These are phyloP conservation scores for Pythium sukuiense DNA, from an alignment of 352 stramenopile species.

Conservation along the genomic window DNA sequence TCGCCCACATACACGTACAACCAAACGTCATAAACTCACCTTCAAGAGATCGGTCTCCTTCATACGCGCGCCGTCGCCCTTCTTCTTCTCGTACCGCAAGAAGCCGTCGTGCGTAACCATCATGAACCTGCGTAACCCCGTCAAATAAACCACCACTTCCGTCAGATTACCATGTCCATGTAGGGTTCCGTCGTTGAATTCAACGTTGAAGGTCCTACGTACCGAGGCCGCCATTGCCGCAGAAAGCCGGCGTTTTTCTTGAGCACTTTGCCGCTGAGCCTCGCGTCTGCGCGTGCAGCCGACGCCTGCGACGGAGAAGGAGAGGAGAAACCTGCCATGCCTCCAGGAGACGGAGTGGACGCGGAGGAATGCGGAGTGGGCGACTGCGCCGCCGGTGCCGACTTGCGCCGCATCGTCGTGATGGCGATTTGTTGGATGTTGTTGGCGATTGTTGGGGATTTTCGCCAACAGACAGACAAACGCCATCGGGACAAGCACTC, in stretches of 20 bases:
- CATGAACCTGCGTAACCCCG: conserved; percentile 19
- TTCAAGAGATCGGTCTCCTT: conserved; percentile 78
- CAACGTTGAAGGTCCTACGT: conserved; percentile 5
- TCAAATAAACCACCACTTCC: conserved; percentile 1
- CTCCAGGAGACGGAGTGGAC: background rate
- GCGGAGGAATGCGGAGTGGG: conserved; percentile 18
- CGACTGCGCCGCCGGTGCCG: conserved; percentile 8
- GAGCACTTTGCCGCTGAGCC: conserved; percentile 42
- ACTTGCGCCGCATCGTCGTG: conserved; percentile 4
- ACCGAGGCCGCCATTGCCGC: conserved; percentile 63
- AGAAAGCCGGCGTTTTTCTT: conserved; percentile 72
- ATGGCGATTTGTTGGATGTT: too few relatives aligned
- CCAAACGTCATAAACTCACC: conserved; percentile 25
- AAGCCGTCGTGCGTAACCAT: conserved; percentile 63
- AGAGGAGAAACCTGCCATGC: background rate
- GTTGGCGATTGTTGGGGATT: conserved; percentile 1
- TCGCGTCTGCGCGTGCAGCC: conserved; percentile 12
- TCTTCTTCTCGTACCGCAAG: conserved; percentile 73
- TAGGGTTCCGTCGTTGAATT: background rate
- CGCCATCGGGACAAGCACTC: conserved; percentile 14
- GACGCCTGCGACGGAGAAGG: background rate
- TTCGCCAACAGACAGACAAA: background rate
- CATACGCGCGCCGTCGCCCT: conserved; percentile 40
- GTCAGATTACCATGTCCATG: background rate
- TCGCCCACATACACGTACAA: background rate